Evolutionary conservation across 1,284 basidiomycete genomes (phyloP).

Genomic region (Trametes pubescens): DNA sequence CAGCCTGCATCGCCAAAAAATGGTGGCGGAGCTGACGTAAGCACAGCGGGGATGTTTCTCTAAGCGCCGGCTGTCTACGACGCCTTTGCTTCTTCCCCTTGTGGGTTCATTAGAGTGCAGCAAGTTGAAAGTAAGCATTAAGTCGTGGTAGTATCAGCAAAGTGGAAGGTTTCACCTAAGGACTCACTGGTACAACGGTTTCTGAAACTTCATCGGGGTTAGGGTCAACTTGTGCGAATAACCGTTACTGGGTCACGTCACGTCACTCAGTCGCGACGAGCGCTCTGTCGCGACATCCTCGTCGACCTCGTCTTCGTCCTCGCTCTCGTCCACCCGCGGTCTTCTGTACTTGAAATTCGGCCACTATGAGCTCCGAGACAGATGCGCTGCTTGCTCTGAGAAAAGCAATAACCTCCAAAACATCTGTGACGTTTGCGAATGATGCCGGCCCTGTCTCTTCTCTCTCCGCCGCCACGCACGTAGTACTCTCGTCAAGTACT

Average conservation of each 20-base stretch:
- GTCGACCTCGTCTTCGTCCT: too few relatives aligned
- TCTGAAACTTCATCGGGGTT: conserved; percentile 3
- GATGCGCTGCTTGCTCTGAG: conserved; percentile 66
- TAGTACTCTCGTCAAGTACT: conserved; percentile 63
- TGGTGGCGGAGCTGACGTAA: conserved; percentile 27
- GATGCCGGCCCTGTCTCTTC: conserved; percentile 32
- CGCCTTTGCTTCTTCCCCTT: too few relatives aligned
- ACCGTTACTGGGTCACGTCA: conserved; percentile 7
- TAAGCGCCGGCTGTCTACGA: too few relatives aligned
- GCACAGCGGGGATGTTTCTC: neutral
- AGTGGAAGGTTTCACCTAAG: too few relatives aligned
- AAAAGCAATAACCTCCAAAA: conserved; percentile 61
- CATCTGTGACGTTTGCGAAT: conserved; percentile 57
- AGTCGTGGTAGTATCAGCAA: too few relatives aligned
- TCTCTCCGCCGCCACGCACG: conserved; percentile 61
- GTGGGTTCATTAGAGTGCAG: too few relatives aligned
- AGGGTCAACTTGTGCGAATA: conserved; percentile 4
- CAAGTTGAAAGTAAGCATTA: too few relatives aligned
- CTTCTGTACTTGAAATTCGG: neutral
- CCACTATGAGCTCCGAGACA: conserved; percentile 32
- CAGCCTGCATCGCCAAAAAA: conserved; percentile 31
- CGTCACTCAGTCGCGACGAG: neutral
- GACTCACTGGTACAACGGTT: too few relatives aligned
- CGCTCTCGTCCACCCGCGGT: neutral
- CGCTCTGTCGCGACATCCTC: neutral